Base-by-base conservation (phyloP, 805 yeast species). In the Candida ipomoeae region DNA sequence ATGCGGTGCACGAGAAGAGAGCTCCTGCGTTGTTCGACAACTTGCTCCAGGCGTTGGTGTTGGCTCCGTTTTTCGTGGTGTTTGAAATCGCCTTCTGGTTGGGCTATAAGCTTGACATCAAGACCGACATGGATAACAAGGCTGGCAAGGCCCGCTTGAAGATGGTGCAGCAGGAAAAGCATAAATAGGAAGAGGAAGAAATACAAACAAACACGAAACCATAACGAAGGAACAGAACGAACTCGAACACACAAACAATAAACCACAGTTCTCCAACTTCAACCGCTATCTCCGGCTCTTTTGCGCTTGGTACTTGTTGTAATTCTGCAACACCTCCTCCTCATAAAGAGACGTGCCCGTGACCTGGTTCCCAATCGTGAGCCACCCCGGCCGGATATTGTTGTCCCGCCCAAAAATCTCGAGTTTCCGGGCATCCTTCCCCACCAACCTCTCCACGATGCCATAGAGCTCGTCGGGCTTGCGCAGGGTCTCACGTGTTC, bases 391-490 rank as follows among this genome's bases (percentile, higher is more conserved):
- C 35, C 97, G 76, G 1, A 85, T 75, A 61, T 92, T 91, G 61
- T 88, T 92, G 55, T 84, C 86, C 50, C 96, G 77, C 5, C 97
- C 97, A 68, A 91, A 91, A 1, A 92, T 81, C 65, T 92, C 97
- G 31, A 92, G 71, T 62, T 92, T 91, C 29, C 95, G 73, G 3
- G 90, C 79, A 51, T 83, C 80, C 3, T 73, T 73, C 0, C 97
- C 97, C 3, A 85, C 96, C 39, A 91, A 62, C 51, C 97, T 71
- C 57, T 92, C 97, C 13, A 87, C 85, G 53, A 92, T 82, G 7
- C 85, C 94, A 63, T 91, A 91, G 21, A 79, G 73, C 62, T 91
- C 97, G 63, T 89, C 96, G 0, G 98, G 98, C 63, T 91, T 91
- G 56, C 96, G 77, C 59, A 89, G 83, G 0, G 96, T 87, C 62